Percentiles rank a stretch among this genome's conserved stretches.
Evolutionary conservation across 2,329 filamentous ascomycete species (phyloP).

Genomic region (Cephalotrichum gorgonifer): DNA sequence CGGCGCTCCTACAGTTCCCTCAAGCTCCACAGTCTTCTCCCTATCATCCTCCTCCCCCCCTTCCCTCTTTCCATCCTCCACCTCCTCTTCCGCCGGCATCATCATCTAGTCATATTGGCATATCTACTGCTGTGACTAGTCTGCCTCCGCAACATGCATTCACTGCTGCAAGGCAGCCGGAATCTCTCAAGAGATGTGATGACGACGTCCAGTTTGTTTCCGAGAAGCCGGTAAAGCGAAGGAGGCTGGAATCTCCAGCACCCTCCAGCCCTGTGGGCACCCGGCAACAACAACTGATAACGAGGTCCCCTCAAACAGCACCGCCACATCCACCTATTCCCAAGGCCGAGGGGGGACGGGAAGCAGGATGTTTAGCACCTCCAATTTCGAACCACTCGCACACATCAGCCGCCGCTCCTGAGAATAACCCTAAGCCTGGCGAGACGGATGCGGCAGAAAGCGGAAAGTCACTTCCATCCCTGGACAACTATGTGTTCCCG

Average conservation of each 20-base stretch:
- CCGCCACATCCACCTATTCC: background rate
- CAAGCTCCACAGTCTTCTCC: background rate
- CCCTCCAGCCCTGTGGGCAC: background rate
- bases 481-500: conserved; percentile 21
- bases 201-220: conserved; percentile 34
- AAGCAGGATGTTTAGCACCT: background rate
- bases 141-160: background rate
- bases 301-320: background rate
- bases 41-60: background rate
- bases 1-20: background rate
- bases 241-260: conserved; percentile 4
- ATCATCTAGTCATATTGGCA: background rate
- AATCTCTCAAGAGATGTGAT: conserved; percentile 17
- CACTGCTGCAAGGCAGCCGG: background rate
- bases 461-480: background rate
- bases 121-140: background rate
- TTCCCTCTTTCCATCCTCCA: background rate
- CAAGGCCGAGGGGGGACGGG: background rate
- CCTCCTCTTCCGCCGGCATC: background rate
- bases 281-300: background rate
- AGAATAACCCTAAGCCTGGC: background rate
- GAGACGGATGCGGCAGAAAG: background rate
- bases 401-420: background rate
- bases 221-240: conserved; percentile 29
- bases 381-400: background rate